Conservation (phyloP, 306 rosid genomes). For the Arachis hypogaea region DNA sequence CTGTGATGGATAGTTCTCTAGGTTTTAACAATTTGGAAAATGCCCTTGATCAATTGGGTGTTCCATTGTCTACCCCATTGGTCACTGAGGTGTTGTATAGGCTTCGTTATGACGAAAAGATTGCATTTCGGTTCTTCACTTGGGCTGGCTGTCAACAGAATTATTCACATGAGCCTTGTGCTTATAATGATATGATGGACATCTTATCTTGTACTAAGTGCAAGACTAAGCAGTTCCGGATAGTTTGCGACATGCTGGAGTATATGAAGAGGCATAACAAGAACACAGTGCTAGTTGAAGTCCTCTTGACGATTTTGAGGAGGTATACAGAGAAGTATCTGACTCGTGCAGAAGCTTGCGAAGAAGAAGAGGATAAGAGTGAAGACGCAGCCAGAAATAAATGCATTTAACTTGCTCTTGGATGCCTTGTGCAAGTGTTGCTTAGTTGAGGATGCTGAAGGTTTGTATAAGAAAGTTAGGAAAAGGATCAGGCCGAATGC, state of each 20-base stretch:
- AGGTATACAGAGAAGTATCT: conserved; percentile 74
- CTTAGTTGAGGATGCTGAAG: conserved; percentile 77
- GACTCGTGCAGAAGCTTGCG: conserved; percentile 77
- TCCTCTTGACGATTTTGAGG: conserved; percentile 68
- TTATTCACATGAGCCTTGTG: conserved; percentile 71
- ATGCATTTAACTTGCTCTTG: conserved; percentile 77
- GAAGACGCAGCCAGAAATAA: conserved; percentile 82
- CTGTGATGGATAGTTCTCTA: conserved; percentile 55
- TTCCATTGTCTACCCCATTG: conserved; percentile 66
- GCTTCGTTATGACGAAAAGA: conserved; percentile 81
- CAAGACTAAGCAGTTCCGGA: conserved; percentile 81
- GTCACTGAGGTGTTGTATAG: conserved; percentile 62
- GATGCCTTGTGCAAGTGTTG: conserved; percentile 90
- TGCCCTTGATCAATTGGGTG: conserved; percentile 57
- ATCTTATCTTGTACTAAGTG: conserved; percentile 74
- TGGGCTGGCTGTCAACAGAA: conserved; percentile 83
- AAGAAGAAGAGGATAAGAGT: conserved; percentile 83
- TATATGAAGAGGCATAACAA: conserved; percentile 83
- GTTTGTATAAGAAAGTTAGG: conserved; percentile 66
- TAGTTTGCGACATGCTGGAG: conserved; percentile 82
- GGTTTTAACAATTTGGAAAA: conserved; percentile 65
- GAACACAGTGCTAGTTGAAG: conserved; percentile 64
- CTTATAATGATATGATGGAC: conserved; percentile 82
- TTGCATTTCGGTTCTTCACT: conserved; percentile 84
- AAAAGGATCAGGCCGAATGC: conserved; percentile 66